Evolutionary conservation across 345 rosid species (phyloP).

Genomic region (Populus deltoides): DNA sequence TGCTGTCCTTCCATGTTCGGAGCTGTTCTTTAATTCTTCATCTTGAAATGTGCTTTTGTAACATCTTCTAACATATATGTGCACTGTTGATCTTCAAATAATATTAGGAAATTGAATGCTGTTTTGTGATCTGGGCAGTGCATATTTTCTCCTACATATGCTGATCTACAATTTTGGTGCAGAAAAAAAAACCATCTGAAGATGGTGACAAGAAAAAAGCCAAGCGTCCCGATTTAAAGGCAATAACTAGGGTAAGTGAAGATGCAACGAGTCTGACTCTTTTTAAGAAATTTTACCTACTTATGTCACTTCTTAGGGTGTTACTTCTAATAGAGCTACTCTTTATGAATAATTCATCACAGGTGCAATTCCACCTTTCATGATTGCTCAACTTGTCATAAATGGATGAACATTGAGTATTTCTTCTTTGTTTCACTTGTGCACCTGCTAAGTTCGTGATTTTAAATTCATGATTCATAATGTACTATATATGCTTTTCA

Average conservation of each 20-base stretch:
- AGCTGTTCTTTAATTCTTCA: background rate
- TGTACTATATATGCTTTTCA: background rate
- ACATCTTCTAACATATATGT: no score
- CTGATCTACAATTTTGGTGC: constrained; percentile 16
- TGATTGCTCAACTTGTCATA: background rate
- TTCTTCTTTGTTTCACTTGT: background rate
- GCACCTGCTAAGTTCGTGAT: no score
- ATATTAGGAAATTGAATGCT: background rate
- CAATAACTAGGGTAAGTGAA: constrained; percentile 63
- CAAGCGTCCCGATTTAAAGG: constrained; percentile 84
- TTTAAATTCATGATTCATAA: no score
- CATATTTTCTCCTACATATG: background rate
- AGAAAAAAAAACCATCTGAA: constrained; percentile 36
- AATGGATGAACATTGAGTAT: background rate
- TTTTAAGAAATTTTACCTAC: background rate
- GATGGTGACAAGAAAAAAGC: constrained; percentile 28
- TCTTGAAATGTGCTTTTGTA: background rate
- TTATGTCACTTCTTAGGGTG: background rate
- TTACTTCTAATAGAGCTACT: background rate
- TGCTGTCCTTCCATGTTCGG: background rate
- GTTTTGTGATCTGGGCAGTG: background rate
- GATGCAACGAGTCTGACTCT: constrained; percentile 2
- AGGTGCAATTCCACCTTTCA: background rate
- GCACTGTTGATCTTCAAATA: background rate
- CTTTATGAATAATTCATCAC: background rate